Conservation (phyloP, 768 basidiomycete genomes). For the Chalciporus sphaerocephalus region DNA sequence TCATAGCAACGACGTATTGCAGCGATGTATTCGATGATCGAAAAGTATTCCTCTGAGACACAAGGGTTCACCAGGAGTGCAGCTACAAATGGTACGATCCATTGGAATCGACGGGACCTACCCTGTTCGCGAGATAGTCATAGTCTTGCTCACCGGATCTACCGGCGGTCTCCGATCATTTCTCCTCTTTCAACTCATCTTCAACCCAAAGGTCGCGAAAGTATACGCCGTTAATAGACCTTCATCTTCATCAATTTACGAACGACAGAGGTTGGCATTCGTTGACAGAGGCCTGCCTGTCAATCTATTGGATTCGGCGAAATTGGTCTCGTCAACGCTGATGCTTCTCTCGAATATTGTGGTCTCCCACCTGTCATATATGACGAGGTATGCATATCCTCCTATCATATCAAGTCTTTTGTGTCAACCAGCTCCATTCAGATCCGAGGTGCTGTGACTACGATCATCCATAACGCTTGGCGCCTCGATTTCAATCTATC, state of each 20-base stretch:
- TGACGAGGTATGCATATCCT: conserved; percentile 27
- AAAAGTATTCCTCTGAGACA: not conserved
- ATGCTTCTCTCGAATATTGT: conserved; percentile 27
- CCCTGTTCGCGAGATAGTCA: not conserved
- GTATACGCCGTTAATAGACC: conserved; percentile 35
- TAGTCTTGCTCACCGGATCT: conserved; percentile 37
- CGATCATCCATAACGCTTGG: conserved; percentile 38
- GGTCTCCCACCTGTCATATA: conserved; percentile 27
- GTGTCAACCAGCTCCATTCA: not conserved
- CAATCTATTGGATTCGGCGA: conserved; percentile 25
- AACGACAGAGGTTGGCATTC: conserved; percentile 34
- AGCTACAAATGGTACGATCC: too few relatives aligned
- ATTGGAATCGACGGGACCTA: too few relatives aligned
- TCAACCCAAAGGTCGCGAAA: conserved; percentile 16
- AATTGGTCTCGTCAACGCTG: conserved; percentile 37
- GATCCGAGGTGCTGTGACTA: conserved; percentile 22
- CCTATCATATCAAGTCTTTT: not conserved
- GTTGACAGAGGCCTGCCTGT: conserved; percentile 31
- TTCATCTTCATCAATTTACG: conserved; percentile 5
- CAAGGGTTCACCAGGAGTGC: not conserved
- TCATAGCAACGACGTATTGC: not conserved
- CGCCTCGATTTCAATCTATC: conserved; percentile 39
- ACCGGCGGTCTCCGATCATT: conserved; percentile 41
- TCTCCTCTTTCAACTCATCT: conserved; percentile 29
- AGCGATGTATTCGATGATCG: conserved; percentile 32